Evolutionary conservation across 225 moss, liverwort and hornwort genomes (phyloP), one percentile per base, ranked within the genome.

Genomic region (Bryum argenteum): DNA sequence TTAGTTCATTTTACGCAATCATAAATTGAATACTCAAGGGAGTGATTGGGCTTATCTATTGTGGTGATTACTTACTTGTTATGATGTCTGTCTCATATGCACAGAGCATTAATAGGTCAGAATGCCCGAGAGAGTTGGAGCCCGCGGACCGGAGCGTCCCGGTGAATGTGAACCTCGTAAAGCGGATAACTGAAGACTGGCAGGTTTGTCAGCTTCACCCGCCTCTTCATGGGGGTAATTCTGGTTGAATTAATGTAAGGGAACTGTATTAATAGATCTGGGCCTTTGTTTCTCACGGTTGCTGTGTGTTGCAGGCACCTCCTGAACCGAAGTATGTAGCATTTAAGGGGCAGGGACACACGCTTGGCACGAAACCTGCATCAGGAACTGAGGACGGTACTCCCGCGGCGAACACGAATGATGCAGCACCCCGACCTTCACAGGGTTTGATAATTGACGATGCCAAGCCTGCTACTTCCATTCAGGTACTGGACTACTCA

Each of bases 31-130:
- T 62, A 26, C 43, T 21, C 44, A 71, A 60, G 12, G 16, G 60
- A 54, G 52, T 9, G 3, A 48, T 56, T 8, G 17, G 26, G 19
- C 15, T 41, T 40, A 15, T 64, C 3, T 33, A 19, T 24, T 58
- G 39, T 38, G 37, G 44, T 43, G 15, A 8, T 0, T 61, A 50
- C 24, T 69, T 54, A 67, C 54, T 8, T 64, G 3, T 7, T 51
- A 24, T 72, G 65, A 63, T 48, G 56, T 74, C 15, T 80, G 60
- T 44, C 54, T 4, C 37, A 28, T 54, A 16, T 71, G 33, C 7
- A 71, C 90, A 95, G 94, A 96, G 93, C 76, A 93, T 96, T 70
- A 87, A 90, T 58, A 93, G 89, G 82, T 82, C 88, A 39, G 93
- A 96, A 71, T 93, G 96, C 66, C 93, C 96, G 13, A 71, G 85